Base-by-base conservation (phyloP, 2,329 filamentous ascomycete species). In the Paraphoma chrysanthemicola region DNA sequence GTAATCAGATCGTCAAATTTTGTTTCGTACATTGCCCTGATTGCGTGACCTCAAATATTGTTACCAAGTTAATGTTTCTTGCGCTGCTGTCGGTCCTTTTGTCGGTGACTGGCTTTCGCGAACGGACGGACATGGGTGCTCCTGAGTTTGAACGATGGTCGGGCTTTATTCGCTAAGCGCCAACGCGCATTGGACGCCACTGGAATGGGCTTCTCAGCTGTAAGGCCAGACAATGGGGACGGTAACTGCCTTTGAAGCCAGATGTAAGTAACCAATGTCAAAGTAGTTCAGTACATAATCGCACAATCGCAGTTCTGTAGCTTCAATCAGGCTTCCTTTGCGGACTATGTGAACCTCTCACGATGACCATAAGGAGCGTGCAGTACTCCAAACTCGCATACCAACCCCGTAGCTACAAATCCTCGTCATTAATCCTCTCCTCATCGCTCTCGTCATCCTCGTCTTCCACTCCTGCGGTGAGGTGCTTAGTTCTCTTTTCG, bases 151-250 rank as follows among this genome's bases (percentile, higher is more conserved):
- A 42, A 39, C 11, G 16, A 39, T 28, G 41, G 8, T 38, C 30
- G 45, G 23, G 29, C 49, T 33, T 36, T 17, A 10, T 31, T 45
- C 41, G 49, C 49, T 52, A 45, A 52, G n/a, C 41, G 36, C 5
- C 29, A 17, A 44, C 29, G 29, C 41, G 31, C 28, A 52, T 52
- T 52, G 41, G 49, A 38, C 49, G 50, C 50, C 31, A 36, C 44
- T 16, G 23, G 10, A n/a, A 49, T 39, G 11, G 30, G 18, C 11
- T 23, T 18, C 12, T 39, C 45, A 48, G 45, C 30, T 12, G 45
- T 18, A 48, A 10, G 31, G 30, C 11, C 11, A 16, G 16, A 16
- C 12, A n/a, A 11, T 5, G 44, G 31, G 17, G 18, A 46, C 44
- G 28, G 44, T 6, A 12, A 12, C 5, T 23, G 23, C 23, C 23